Percentiles rank a stretch among this genome's conserved stretches.
Conservation (phyloP, 1,284 basidiomycete genomes). For the Apiotrichum porosum region DNA sequence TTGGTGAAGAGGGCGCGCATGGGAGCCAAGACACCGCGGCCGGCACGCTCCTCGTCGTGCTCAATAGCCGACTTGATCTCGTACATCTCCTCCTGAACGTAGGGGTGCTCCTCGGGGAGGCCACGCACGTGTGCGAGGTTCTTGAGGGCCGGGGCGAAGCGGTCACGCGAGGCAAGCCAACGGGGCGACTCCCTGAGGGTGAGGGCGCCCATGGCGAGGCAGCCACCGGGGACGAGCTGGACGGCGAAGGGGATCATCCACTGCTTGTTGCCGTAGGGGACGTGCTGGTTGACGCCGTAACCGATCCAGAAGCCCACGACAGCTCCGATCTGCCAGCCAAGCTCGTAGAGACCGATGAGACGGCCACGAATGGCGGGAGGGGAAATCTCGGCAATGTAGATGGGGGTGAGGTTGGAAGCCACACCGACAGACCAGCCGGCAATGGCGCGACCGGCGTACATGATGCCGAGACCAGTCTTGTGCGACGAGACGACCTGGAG, state of each 20-base stretch:
- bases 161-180: conserved; percentile 52
- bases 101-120: conserved; percentile 42
- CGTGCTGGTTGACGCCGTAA: conserved; percentile 47
- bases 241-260: conserved; percentile 56
- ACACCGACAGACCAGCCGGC: conserved; percentile 41
- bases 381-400: conserved; percentile 49
- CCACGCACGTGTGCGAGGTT: conserved; percentile 51
- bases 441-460: conserved; percentile 38
- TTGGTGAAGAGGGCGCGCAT: conserved; percentile 6
- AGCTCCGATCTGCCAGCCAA: conserved; percentile 46
- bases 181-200: conserved; percentile 55
- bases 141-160: conserved; percentile 45
- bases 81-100: conserved; percentile 48
- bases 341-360: conserved; percentile 54
- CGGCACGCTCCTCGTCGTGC: conserved; percentile 17
- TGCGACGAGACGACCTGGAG: conserved; percentile 34
- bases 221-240: conserved; percentile 55
- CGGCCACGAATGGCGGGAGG: conserved; percentile 45
- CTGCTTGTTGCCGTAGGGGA: conserved; percentile 37
- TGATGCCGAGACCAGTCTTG: conserved; percentile 25
- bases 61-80: conserved; percentile 29
- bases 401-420: conserved; percentile 32
- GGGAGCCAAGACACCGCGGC: conserved; percentile 4
- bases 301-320: conserved; percentile 53
- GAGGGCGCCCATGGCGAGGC: conserved; percentile 50